Conservation (phyloP, 1,284 basidiomycete species). For the Melampsora larici-populina region DNA sequence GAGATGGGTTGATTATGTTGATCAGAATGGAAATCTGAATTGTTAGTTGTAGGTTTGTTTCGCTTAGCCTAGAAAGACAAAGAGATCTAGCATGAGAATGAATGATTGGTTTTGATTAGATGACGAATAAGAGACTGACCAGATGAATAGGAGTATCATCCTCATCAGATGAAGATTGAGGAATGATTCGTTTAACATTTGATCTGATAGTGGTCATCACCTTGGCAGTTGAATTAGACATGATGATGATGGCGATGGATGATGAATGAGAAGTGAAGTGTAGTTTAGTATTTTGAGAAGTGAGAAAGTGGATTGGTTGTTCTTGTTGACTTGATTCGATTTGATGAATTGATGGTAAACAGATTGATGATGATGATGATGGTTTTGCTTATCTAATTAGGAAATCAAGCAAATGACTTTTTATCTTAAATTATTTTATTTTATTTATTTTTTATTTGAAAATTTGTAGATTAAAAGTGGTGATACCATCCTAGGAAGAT, state of each 20-base stretch:
- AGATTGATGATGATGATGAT: too few species aligned
- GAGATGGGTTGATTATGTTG: conserved; percentile 27
- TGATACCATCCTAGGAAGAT: too few species aligned
- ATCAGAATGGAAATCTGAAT: background rate
- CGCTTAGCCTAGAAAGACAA: background rate
- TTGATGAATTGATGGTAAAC: too few species aligned
- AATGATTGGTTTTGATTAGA: conserved; percentile 1
- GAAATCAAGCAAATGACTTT: too few species aligned
- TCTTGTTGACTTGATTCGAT: too few species aligned
- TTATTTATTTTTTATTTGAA: too few species aligned
- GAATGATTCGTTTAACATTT: conserved; percentile 30
- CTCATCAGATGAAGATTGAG: conserved; percentile 21
- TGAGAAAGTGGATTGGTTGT: too few species aligned
- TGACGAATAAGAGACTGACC: background rate
- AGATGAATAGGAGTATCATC: conserved; percentile 14
- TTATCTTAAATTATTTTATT: too few species aligned
- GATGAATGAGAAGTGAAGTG: too few species aligned
- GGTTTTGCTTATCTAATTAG: too few species aligned
- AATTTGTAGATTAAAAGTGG: too few species aligned
- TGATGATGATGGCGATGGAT: background rate
- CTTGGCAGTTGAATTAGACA: background rate
- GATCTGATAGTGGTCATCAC: conserved; percentile 4
- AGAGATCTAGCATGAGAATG: background rate
- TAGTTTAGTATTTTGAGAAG: too few species aligned
- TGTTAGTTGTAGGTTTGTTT: background rate